Conservation (phyloP, 257 asterid genomes). For the Henckelia pumila region DNA sequence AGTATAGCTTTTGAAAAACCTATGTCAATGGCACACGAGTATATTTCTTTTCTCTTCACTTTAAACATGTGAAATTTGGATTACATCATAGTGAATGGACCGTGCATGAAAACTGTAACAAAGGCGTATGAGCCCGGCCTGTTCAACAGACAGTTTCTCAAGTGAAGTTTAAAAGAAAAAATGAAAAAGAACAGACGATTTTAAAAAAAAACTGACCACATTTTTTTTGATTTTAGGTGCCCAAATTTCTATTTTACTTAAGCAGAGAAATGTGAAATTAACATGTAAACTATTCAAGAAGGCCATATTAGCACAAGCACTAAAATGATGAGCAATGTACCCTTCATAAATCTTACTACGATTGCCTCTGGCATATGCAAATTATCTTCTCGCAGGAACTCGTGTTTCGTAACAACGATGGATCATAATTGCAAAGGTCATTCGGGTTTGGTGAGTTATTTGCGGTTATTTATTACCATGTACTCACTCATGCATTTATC, state of each 20-base stretch:
- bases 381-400: no score
- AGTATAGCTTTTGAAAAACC: background rate
- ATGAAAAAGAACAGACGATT: background rate
- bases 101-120: background rate
- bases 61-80: background rate
- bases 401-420: no score
- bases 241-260: background rate
- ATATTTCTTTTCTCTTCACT: background rate
- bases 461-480: no score
- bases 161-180: background rate
- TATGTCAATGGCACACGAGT: background rate
- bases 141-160: slow-evolving; percentile 4
- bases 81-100: background rate
- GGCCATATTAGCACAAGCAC: no score
- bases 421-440: background rate
- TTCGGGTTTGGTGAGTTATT: background rate
- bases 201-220: background rate
- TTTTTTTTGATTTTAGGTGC: background rate
- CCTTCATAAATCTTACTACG: no score
- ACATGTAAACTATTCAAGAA: no score
- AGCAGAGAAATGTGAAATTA: no score
- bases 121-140: background rate
- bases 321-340: no score
- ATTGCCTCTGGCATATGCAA: no score
- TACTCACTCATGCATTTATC: background rate